Evolutionary conservation across 352 stramenopile species (phyloP).

Genomic region (Pythium rishiriense): DNA sequence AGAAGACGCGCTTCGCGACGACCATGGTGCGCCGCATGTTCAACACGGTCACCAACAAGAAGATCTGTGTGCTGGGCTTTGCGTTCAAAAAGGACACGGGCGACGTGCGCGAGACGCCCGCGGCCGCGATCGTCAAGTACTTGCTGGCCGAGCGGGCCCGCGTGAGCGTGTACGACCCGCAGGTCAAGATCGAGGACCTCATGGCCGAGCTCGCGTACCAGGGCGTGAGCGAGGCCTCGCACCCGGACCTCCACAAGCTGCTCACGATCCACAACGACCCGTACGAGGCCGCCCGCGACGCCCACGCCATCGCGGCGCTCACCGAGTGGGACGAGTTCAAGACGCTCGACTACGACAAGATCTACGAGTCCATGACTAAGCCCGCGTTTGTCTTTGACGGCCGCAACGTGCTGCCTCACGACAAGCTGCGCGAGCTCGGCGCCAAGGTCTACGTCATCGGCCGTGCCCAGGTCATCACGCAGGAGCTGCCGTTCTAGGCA

Average conservation of each 20-base stretch:
- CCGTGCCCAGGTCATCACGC: conserved; percentile 63
- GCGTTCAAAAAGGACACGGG: conserved; percentile 99
- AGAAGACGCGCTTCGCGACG: conserved; percentile 99
- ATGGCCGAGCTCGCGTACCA: conserved; percentile 81
- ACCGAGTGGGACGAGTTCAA: conserved; percentile 99
- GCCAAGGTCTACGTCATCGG: conserved; percentile 99
- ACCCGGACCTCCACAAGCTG: conserved; percentile 88
- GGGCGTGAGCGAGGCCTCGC: conserved; percentile 89
- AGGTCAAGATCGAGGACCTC: conserved; percentile 96
- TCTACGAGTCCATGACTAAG: conserved; percentile 98
- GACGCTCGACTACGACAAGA: conserved; percentile 94
- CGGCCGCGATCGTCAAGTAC: conserved; percentile 96
- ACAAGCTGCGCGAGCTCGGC: conserved; percentile 92
- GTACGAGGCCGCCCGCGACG: conserved; percentile 92
- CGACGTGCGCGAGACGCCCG: conserved; percentile 98
- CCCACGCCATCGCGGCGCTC: conserved; percentile 93
- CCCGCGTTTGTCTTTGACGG: conserved; percentile 99
- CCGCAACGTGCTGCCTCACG: conserved; percentile 96
- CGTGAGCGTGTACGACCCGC: conserved; percentile 98
- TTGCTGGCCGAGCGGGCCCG: conserved; percentile 95
- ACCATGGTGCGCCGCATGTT: conserved; percentile 99
- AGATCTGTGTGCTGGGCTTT: conserved; percentile 99
- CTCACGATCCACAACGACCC: conserved; percentile 74
- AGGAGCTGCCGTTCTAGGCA: conserved; percentile 64
- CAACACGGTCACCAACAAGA: conserved; percentile 99